phyloP scores from a whole-genome alignment of 805 yeast species.

The Candida rishiriensis region DNA sequence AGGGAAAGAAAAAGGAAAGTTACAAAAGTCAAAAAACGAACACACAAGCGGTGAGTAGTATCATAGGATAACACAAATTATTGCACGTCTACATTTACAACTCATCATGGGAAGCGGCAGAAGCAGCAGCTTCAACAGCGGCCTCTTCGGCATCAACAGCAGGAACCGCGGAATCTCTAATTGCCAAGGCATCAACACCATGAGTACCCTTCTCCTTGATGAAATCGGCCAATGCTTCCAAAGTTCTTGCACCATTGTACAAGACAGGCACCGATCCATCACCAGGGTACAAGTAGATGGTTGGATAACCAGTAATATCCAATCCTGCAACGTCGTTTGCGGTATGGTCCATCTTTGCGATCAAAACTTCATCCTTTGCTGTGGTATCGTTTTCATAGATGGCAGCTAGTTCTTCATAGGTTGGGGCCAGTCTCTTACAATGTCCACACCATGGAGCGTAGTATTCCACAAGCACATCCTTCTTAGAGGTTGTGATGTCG shows the following conservation, averaged over 20 bases:
- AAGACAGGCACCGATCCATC: slow-evolving; percentile 60
- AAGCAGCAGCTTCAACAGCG: slow-evolving; percentile 67
- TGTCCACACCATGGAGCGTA: slow-evolving; percentile 99
- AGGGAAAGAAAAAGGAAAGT: background rate
- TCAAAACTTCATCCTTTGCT: slow-evolving; percentile 50
- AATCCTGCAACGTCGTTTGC: slow-evolving; percentile 76
- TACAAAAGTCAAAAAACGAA: background rate
- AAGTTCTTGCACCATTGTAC: slow-evolving; percentile 67
- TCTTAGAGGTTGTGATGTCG: slow-evolving; percentile 53
- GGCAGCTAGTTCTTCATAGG: slow-evolving; percentile 80
- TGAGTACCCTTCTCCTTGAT: slow-evolving; percentile 64
- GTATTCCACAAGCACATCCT: slow-evolving; percentile 82
- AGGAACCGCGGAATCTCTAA: slow-evolving; percentile 23
- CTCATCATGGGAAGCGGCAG: slow-evolving; percentile 42
- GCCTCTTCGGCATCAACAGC: slow-evolving; percentile 71
- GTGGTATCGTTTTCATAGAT: slow-evolving; percentile 50
- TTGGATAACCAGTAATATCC: slow-evolving; percentile 87
- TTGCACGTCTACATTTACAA: slow-evolving; percentile 8
- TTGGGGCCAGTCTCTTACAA: slow-evolving; percentile 88
- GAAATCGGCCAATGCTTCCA: slow-evolving; percentile 67
- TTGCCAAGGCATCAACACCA: slow-evolving; percentile 50
- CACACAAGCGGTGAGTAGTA: background rate
- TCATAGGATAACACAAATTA: background rate
- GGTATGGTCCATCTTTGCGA: slow-evolving; percentile 90
- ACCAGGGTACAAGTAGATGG: slow-evolving; percentile 87